A percentile compares a stretch with the other conserved stretches of the same genome.
Evolutionary conservation across 345 rosid species (phyloP).

Genomic region (Citrus inodora): DNA sequence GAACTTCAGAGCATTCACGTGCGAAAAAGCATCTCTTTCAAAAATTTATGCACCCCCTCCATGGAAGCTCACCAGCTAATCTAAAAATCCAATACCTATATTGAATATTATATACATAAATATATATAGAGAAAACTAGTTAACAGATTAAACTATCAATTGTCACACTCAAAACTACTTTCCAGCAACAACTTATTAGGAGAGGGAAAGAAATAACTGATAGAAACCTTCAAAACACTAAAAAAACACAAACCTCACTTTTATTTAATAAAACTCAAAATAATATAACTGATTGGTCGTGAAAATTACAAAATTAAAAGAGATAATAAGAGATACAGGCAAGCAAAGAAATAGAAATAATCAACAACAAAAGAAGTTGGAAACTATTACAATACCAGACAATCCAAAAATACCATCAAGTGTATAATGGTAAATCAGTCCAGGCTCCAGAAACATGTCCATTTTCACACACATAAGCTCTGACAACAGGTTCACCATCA

Average conservation of each 20-base stretch:
- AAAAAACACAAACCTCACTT: not conserved
- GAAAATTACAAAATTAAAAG: not conserved
- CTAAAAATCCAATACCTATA: not conserved
- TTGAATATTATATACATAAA: not conserved
- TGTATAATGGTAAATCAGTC: conserved; percentile 74
- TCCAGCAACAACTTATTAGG: not conserved
- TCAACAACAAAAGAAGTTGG: not conserved
- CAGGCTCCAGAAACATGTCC: conserved; percentile 98
- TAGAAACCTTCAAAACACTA: not conserved
- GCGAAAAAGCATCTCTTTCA: not conserved
- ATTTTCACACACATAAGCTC: conserved; percentile 96
- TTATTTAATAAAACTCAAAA: conserved; percentile 1
- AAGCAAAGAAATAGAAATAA: not conserved
- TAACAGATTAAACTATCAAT: not conserved
- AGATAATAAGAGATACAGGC: not conserved
- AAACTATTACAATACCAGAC: not conserved
- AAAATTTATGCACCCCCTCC: not conserved
- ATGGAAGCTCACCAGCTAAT: not conserved
- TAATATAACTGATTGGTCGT: not conserved
- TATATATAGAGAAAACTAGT: not conserved
- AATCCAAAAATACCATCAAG: conserved; percentile 23
- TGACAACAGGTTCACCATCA: conserved; percentile 90
- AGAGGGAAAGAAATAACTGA: not conserved
- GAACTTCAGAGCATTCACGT: not conserved
- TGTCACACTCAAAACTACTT: not conserved